phyloP scores from a whole-genome alignment of 441 rosid genomes.

The Bruguiera hainesii region DNA sequence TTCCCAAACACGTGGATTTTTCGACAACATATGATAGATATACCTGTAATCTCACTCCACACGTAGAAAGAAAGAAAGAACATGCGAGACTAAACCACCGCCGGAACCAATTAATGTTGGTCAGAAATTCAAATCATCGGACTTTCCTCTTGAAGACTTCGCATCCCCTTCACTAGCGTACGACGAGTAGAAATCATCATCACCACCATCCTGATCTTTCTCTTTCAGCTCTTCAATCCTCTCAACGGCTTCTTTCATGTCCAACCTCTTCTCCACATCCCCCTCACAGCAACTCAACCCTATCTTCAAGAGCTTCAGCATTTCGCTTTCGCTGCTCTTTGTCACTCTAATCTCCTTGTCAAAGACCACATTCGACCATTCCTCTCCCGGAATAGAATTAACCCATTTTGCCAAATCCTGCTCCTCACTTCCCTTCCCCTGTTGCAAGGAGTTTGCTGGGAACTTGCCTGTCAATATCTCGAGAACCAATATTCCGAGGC shows the following conservation, averaged over 20 bases:
- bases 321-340: constrained; percentile 43
- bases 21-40: no score
- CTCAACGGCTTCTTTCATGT: constrained; percentile 50
- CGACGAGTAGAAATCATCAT: constrained; percentile 43
- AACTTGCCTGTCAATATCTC: constrained; percentile 66
- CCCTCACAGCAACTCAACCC: constrained; percentile 78
- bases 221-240: constrained; percentile 52
- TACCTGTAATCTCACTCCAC: no score
- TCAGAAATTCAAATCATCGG: constrained; percentile 29
- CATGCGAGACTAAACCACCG: no score
- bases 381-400: constrained; percentile 42
- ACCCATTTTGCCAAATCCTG: constrained; percentile 66
- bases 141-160: constrained; percentile 28
- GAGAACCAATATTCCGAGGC: constrained; percentile 73
- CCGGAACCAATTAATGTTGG: no score
- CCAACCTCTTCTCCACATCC: constrained; percentile 54
- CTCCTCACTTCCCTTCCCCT: constrained; percentile 39
- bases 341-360: constrained; percentile 54
- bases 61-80: no score
- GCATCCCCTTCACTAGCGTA: constrained; percentile 42
- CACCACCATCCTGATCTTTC: constrained; percentile 15
- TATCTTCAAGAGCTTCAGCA: constrained; percentile 61
- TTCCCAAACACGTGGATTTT: no score
- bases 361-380: constrained; percentile 44
- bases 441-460: constrained; percentile 53